Evolutionary conservation across 805 yeast genomes (phyloP), one percentile per base, ranked within the genome.

Genomic region (Ogataea allantospora): DNA sequence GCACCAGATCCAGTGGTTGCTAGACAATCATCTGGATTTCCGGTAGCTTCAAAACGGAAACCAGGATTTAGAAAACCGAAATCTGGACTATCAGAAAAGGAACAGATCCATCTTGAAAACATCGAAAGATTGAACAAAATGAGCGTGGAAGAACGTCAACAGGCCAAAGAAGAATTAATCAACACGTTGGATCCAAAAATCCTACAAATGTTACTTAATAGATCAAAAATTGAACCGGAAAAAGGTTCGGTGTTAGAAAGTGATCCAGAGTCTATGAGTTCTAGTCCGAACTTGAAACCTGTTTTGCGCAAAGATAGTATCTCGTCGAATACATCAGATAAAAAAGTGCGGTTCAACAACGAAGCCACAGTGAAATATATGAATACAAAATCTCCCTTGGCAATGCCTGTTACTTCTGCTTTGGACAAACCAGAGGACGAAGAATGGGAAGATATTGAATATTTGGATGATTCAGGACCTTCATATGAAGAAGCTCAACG

Each of bases 51-150:
- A 6, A 62, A 50, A 30, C 53, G 53, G 36, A 35, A 57, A 58
- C 15, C 27, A 3, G 15, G 25, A 46, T n/a, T n/a, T 26, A 19
- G 27, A 8, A 35, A 36, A n/a, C 5, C 38, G 5, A 46, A 53
- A 30, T 43, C 48, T 3, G 62, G 59, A 11, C 43, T 73, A 32
- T 63, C 81, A 0, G 95, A 85, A 49, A 76, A 83, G 0, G 89
- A 83, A 47, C 72, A 76, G 54, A 86, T 88, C 15, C 91, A 87
- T 56, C 57, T 73, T 39, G 95, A 88, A 53, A 89, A 88, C 58
- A 58, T 84, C 44, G 75, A 78, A 25, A 67, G 70, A 27, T 57
- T 89, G 38, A 65, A 77, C 24, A 57, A 62, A 10, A 81, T 88
- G 89, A 66, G 81, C 2, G 70, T 68, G 2, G 81, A 75, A 12